Conservation (phyloP, 2,329 filamentous ascomycete genomes). For the Cucurbitaria berberidis region DNA sequence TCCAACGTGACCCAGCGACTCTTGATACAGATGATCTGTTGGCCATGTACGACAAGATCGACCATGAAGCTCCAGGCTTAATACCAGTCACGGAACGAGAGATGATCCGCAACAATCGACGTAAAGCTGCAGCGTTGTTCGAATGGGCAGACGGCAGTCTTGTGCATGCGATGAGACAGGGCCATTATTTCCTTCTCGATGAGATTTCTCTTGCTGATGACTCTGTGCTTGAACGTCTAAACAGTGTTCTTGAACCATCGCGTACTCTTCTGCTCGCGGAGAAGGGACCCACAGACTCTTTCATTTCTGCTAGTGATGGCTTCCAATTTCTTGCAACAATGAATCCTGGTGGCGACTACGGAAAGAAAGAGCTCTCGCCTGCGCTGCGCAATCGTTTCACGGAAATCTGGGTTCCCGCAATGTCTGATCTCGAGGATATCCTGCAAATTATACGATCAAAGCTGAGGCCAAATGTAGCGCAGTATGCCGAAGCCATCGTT, state of each 20-base stretch:
- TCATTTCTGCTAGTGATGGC: conserved; percentile 73
- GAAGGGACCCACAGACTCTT: conserved; percentile 85
- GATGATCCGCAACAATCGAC: conserved; percentile 56
- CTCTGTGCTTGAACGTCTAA: conserved; percentile 92
- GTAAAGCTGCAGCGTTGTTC: conserved; percentile 82
- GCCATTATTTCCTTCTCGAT: conserved; percentile 90
- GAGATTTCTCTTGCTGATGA: conserved; percentile 98
- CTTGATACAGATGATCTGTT: conserved; percentile 57
- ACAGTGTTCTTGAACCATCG: conserved; percentile 91
- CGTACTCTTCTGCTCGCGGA: conserved; percentile 89
- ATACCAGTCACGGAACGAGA: conserved; percentile 54
- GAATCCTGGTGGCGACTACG: conserved; percentile 98
- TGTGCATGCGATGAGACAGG: conserved; percentile 89
- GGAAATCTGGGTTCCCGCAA: conserved; percentile 94
- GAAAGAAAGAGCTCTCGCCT: conserved; percentile 95
- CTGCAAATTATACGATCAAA: conserved; percentile 84
- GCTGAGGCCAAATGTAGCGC: conserved; percentile 62
- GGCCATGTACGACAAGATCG: conserved; percentile 63
- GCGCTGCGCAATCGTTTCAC: conserved; percentile 96
- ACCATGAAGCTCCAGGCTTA: conserved; percentile 50
- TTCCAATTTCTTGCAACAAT: conserved; percentile 99
- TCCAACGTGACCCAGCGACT: conserved; percentile 12
- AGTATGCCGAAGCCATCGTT: conserved; percentile 73
- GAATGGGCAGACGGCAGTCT: conserved; percentile 96
- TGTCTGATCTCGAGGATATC: conserved; percentile 85